Percentiles rank a stretch among this genome's conserved stretches.
Conservation (phyloP, 2,329 filamentous ascomycete species). For the Aspergillus sp. region DNA sequence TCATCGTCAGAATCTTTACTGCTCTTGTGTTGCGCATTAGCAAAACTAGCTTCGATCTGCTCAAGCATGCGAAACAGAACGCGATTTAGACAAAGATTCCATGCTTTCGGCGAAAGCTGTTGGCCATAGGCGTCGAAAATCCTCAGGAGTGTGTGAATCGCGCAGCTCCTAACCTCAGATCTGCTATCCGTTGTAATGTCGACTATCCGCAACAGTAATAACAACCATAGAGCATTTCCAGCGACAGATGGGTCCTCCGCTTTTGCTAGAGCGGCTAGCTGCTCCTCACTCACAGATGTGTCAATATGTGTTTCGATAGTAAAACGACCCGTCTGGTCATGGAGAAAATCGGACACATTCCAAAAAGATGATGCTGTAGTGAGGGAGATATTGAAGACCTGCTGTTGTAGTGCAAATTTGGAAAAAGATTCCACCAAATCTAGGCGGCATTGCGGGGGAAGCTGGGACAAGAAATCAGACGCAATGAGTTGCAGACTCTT, state of each 20-base stretch:
- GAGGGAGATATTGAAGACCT: conserved; percentile 92
- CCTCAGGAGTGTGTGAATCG: conserved; percentile 85
- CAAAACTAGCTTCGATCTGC: conserved; percentile 63
- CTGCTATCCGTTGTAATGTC: conserved; percentile 47
- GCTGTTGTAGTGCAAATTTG: conserved; percentile 84
- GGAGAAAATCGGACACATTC: conserved; percentile 88
- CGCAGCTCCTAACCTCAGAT: conserved; percentile 57
- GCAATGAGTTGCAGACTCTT: conserved; percentile 88
- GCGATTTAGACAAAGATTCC: conserved; percentile 79
- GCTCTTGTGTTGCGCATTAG: conserved; percentile 19
- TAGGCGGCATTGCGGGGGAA: conserved; percentile 72
- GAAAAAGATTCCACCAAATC: conserved; percentile 85
- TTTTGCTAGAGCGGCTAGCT: conserved; percentile 62
- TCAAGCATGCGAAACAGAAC: conserved; percentile 80
- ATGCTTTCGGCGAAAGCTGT: conserved; percentile 75
- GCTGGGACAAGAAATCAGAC: conserved; percentile 84
- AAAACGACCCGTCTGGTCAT: conserved; percentile 52
- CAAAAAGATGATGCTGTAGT: conserved; percentile 96
- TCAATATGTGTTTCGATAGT: conserved; percentile 44
- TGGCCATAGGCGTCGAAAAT: conserved; percentile 93
- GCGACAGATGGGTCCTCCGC: conserved; percentile 64
- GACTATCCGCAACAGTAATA: conserved; percentile 46
- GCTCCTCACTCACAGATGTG: conserved; percentile 58
- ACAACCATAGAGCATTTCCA: conserved; percentile 38
- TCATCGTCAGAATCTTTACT: conserved; percentile 32